These are phyloP conservation scores for Debaryomycetaceae sp. DNA, from an alignment of 1,139 yeast species.

Conservation along the genomic window DNA sequence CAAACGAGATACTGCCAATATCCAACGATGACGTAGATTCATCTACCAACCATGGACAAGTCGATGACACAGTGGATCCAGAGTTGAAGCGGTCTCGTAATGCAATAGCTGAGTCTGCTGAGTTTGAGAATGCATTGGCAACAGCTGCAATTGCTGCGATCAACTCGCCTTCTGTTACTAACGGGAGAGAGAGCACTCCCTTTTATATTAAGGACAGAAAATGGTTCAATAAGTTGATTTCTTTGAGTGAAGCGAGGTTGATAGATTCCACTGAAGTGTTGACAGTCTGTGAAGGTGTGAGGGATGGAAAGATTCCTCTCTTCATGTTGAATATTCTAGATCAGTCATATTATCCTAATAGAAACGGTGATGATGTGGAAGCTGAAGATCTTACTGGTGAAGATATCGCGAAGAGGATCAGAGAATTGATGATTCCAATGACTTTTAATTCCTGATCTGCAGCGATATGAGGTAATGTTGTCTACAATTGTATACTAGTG, in stretches of 20 bases:
- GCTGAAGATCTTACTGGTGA: slow-evolving; percentile 26
- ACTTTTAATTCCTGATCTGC: slow-evolving; percentile 16
- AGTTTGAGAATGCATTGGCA: slow-evolving; percentile 30
- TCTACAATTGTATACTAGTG: neutral
- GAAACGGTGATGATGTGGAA: slow-evolving; percentile 14
- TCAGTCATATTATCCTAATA: slow-evolving; percentile 26
- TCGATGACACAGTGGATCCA: slow-evolving; percentile 29
- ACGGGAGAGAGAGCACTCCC: slow-evolving; percentile 17
- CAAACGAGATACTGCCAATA: slow-evolving; percentile 5
- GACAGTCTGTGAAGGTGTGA: slow-evolving; percentile 35
- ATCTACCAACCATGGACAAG: slow-evolving; percentile 5
- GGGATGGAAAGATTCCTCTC: slow-evolving; percentile 39
- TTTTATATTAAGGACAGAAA: slow-evolving; percentile 37
- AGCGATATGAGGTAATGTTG: neutral
- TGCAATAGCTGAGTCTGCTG: slow-evolving; percentile 13
- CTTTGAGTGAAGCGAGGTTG: slow-evolving; percentile 26
- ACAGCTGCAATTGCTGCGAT: slow-evolving; percentile 35
- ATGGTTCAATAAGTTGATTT: slow-evolving; percentile 36
- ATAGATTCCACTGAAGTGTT: slow-evolving; percentile 32
- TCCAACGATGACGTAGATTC: slow-evolving; percentile 3
- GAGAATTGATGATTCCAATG: slow-evolving; percentile 39
- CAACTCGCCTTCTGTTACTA: slow-evolving; percentile 28
- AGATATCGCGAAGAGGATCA: slow-evolving; percentile 31
- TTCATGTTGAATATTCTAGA: slow-evolving; percentile 40
- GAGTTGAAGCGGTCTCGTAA: slow-evolving; percentile 24